phyloP scores from a whole-genome alignment of 2,329 filamentous ascomycete species.

The Xylaria multiplex region DNA sequence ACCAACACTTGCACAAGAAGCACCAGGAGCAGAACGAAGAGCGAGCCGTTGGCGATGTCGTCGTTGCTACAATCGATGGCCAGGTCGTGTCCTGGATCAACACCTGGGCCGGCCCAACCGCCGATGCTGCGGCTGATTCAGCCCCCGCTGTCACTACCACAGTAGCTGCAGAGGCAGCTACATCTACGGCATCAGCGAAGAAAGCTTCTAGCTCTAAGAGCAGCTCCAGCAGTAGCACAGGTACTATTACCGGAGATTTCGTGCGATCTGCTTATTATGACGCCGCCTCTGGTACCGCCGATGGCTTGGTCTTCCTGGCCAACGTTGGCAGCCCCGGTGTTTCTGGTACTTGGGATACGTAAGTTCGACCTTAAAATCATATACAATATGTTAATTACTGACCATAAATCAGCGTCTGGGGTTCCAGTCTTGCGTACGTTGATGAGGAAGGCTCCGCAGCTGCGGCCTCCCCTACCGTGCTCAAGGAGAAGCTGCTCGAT shows the following conservation, averaged over 20 bases:
- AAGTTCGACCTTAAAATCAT: constrained; percentile 40
- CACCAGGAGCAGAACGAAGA: constrained; percentile 54
- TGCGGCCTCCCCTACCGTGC: constrained; percentile 52
- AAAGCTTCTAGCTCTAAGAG: constrained; percentile 15
- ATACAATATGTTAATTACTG: constrained; percentile 5
- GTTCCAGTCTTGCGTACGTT: constrained; percentile 59
- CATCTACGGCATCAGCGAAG: constrained; percentile 24
- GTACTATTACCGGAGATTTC: constrained; percentile 49
- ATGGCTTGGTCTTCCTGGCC: constrained; percentile 60
- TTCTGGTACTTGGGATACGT: constrained; percentile 56
- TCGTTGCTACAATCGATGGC: constrained; percentile 69
- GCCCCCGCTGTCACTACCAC: constrained; percentile 34
- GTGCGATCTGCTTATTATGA: constrained; percentile 59
- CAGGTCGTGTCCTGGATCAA: constrained; percentile 68
- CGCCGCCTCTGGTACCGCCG: constrained; percentile 51
- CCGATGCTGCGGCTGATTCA: constrained; percentile 37
- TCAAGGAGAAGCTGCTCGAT: constrained; percentile 53
- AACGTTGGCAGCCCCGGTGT: constrained; percentile 58
- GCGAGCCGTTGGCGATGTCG: constrained; percentile 56
- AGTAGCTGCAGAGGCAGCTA: constrained; percentile 26
- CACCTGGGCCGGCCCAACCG: constrained; percentile 57
- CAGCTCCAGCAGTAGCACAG: constrained; percentile 17
- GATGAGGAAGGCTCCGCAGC: constrained; percentile 55
- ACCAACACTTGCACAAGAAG: constrained; percentile 62
- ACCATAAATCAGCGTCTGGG: constrained; percentile 52